Conservation (phyloP, 768 basidiomycete species). For the Tricholoma furcatifolium region DNA sequence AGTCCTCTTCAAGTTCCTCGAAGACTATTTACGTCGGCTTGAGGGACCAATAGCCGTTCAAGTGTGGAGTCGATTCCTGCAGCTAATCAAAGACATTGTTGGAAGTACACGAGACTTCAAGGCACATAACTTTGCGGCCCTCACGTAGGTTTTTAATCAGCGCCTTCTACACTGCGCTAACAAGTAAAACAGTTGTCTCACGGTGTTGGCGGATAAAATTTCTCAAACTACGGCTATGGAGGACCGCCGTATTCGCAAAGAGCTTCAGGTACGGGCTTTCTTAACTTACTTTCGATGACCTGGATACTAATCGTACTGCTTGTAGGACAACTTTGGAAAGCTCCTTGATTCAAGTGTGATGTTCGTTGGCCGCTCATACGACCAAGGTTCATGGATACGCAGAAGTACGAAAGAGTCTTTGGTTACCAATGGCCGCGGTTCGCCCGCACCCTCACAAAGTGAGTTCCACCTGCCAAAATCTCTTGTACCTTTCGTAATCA, state of each 20-base stretch:
- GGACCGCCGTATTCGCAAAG: conserved; percentile 83
- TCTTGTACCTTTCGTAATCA: background rate
- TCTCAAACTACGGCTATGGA: conserved; percentile 90
- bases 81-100: conserved; percentile 77
- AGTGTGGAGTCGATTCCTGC: conserved; percentile 82
- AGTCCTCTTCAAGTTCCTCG: conserved; percentile 81
- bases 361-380: conserved; percentile 70
- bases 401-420: conserved; percentile 63
- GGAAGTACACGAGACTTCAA: conserved; percentile 67
- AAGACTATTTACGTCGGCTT: conserved; percentile 76
- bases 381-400: conserved; percentile 79
- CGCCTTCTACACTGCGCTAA: background rate
- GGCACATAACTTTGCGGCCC: conserved; percentile 63
- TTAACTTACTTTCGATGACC: background rate
- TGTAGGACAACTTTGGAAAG: conserved; percentile 79
- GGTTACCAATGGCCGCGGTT: conserved; percentile 65
- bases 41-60: conserved; percentile 93
- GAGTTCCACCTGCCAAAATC: conserved; percentile 8
- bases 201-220: conserved; percentile 78
- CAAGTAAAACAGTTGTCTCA: conserved; percentile 55
- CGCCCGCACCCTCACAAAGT: conserved; percentile 52
- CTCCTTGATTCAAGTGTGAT: conserved; percentile 78
- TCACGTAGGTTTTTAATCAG: conserved; percentile 53
- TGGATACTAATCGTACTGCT: background rate
- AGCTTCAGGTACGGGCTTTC: conserved; percentile 65